Evolutionary conservation across 768 basidiomycete species (phyloP).

Genomic region (Goffeauzyma gilvescens): DNA sequence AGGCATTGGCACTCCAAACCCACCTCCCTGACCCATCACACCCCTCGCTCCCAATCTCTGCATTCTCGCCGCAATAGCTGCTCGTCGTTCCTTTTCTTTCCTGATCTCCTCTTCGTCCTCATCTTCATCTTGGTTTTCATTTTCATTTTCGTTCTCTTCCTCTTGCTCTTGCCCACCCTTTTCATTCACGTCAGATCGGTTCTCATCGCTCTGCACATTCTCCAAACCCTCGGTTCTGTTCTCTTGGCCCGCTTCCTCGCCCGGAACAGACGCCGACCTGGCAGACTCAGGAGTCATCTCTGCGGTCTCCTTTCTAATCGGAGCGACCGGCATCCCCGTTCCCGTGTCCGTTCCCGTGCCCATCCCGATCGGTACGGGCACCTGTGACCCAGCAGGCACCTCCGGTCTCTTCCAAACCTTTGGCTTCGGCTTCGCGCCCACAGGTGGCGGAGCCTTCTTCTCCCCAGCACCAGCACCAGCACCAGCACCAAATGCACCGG

Average conservation of each 20-base stretch:
- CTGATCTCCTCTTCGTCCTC: constrained; percentile 20
- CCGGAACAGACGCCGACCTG: no score
- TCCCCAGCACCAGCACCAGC: constrained; percentile 31
- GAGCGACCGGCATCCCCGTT: no score
- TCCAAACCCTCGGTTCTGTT: no score
- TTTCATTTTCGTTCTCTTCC: constrained; percentile 38
- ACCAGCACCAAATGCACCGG: constrained; percentile 51
- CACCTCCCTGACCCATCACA: constrained; percentile 22
- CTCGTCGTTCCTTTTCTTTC: constrained; percentile 37
- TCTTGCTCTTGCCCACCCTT: constrained; percentile 41
- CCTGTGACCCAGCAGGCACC: constrained; percentile 16
- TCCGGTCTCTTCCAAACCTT: constrained; percentile 64
- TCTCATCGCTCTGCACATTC: no score
- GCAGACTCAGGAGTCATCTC: no score
- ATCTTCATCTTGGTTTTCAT: constrained; percentile 5
- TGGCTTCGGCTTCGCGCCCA: constrained; percentile 42
- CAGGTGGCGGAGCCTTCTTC: constrained; percentile 28
- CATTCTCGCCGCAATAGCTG: constrained; percentile 80
- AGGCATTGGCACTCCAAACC: constrained; percentile 47
- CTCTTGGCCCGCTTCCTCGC: no score
- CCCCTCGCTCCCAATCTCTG: constrained; percentile 61
- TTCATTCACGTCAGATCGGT: constrained; percentile 32
- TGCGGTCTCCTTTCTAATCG: no score
- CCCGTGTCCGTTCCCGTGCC: no score
- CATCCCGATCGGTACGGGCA: no score